Evolutionary conservation across 805 yeast genomes (phyloP).

Genomic region (Torulaspora quercuum): DNA sequence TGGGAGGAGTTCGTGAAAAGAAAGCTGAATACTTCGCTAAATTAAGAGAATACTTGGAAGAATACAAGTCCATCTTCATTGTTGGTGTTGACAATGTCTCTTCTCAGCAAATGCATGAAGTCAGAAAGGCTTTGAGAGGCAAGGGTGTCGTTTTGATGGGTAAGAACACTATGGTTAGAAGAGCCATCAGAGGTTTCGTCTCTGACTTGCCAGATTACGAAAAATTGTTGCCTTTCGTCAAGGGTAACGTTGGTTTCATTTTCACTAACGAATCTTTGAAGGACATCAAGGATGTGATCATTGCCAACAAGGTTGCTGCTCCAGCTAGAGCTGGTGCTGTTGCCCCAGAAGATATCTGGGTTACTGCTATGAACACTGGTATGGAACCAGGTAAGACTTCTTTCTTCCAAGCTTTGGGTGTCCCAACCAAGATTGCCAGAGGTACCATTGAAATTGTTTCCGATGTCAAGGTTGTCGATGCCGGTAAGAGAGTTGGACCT

Average conservation of each 20-base stretch:
- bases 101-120: constrained; percentile 99
- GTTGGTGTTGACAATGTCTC: constrained; percentile 99
- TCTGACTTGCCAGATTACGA: constrained; percentile 93
- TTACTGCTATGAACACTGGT: constrained; percentile 99
- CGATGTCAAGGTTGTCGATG: constrained; percentile 92
- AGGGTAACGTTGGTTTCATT: constrained; percentile 99
- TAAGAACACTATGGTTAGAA: constrained; percentile 99
- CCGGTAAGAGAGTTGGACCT: constrained; percentile 90
- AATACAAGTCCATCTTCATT: constrained; percentile 96
- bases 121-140: constrained; percentile 94
- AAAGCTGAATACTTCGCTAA: constrained; percentile 92
- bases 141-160: constrained; percentile 97
- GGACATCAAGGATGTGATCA: constrained; percentile 81
- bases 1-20: constrained; percentile 99
- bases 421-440: constrained; percentile 99
- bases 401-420: constrained; percentile 99
- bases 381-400: constrained; percentile 99
- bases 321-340: constrained; percentile 99
- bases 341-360: constrained; percentile 97
- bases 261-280: constrained; percentile 97
- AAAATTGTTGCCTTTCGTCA: constrained; percentile 89
- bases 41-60: constrained; percentile 92
- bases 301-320: constrained; percentile 97
- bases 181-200: constrained; percentile 97
- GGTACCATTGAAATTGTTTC: constrained; percentile 99